phyloP scores from a whole-genome alignment of 2,329 filamentous ascomycete genomes.

The Xylaria arbuscula region DNA sequence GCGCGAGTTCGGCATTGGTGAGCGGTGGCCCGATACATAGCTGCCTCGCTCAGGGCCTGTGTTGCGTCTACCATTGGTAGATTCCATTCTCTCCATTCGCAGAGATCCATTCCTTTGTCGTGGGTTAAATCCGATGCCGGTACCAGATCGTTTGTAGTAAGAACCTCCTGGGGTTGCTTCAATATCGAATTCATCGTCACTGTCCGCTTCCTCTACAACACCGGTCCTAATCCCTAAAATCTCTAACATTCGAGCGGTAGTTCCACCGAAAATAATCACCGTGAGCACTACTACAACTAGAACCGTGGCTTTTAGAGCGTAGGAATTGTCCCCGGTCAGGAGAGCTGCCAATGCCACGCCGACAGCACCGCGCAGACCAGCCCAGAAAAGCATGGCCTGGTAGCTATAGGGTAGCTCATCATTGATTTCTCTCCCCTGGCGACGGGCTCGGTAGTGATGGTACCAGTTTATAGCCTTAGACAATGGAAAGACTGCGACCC shows the following conservation, averaged over 20 bases:
- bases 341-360: conserved; percentile 94
- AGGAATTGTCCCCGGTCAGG: conserved; percentile 82
- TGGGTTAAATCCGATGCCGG: conserved; percentile 81
- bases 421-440: conserved; percentile 77
- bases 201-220: conserved; percentile 96
- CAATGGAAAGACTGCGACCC: conserved; percentile 93
- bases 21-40: conserved; percentile 66
- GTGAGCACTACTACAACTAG: conserved; percentile 96
- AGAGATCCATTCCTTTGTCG: conserved; percentile 70
- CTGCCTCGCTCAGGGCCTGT: conserved; percentile 54
- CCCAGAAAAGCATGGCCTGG: conserved; percentile 99
- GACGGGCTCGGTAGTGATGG: conserved; percentile 83
- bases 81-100: conserved; percentile 64
- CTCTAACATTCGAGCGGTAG: conserved; percentile 96
- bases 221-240: conserved; percentile 96
- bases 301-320: conserved; percentile 91
- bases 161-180: conserved; percentile 77
- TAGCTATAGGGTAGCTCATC: conserved; percentile 95
- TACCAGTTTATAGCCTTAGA: conserved; percentile 92
- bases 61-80: conserved; percentile 43
- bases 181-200: conserved; percentile 98
- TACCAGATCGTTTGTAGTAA: conserved; percentile 83
- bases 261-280: conserved; percentile 98
- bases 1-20: conserved; percentile 56
- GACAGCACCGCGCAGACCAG: conserved; percentile 92